Base-by-base conservation (phyloP, 1,139 yeast species). In the Protomyces inouyei region DNA sequence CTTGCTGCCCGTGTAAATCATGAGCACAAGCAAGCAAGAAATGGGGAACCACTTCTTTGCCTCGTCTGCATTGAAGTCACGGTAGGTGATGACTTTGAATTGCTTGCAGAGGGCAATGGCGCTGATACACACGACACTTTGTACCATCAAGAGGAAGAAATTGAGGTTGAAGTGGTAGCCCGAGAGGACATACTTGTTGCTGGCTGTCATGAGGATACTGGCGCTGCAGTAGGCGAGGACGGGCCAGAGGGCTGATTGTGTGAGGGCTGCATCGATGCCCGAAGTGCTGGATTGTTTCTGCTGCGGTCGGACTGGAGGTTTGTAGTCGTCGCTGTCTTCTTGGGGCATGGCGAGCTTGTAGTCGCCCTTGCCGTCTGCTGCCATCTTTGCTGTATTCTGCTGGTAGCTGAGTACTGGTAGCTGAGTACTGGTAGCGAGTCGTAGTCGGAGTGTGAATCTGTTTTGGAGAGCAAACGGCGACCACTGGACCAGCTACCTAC, bases 1-100 rank as follows among this genome's bases (percentile, higher is more conserved):
- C 82, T 91, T 93, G 67, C 97, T 88, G 56, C 95, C 88, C 67
- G 98, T 95, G 81, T 92, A 95, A 76, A 92, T 92, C 98, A 93
- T 93, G 65, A 85, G 80, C 53, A 92, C 98, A 74, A 95, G 83
- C 72, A 91, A 79, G 70, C 90, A 79, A 2, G 97, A 95, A 73
- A 93, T 91, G 65, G 98, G 98, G 69, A 89, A 84, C 98, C 81
- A 79, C 78, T 90, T 89, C 77, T 87, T 88, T 68, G 97, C 97
- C 78, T 93, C 98, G 64, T 84, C 87, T 71, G 80, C 78, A 80
- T 89, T 90, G 77, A 88, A 86, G 70, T 86, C 86, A 76, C 98
- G 86, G 80, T 87, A 92, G 69, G 87, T 87, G 76, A 93, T 91
- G 69, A 89, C 79, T 60, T 89, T 90, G 66, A 86, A 76, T 8